Evolutionary conservation across 371 early-diverging fungal genomes (phyloP).

Genomic region (Mortierella sp.): DNA sequence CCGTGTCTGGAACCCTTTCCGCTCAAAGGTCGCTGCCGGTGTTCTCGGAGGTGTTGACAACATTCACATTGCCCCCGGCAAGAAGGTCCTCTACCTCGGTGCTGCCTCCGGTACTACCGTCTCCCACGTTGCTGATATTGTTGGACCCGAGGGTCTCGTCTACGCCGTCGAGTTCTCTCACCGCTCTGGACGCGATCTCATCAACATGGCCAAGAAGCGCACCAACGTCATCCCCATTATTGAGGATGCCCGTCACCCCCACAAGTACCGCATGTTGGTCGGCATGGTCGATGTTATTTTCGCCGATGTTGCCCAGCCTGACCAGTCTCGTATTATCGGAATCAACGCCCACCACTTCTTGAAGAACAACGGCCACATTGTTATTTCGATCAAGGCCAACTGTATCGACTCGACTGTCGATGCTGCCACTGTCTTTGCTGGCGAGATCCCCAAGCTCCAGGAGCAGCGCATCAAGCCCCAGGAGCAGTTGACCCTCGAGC

Average conservation of each 20-base stretch:
- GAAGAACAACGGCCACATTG: slow-evolving; percentile 98
- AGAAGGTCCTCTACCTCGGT: slow-evolving; percentile 99
- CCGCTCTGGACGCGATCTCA: slow-evolving; percentile 99
- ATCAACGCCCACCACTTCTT: slow-evolving; percentile 99
- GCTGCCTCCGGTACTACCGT: slow-evolving; percentile 99
- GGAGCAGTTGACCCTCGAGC: slow-evolving; percentile 99
- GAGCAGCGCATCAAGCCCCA: slow-evolving; percentile 99
- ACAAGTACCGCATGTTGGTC: slow-evolving; percentile 99
- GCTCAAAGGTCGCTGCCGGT: slow-evolving; percentile 99
- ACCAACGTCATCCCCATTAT: slow-evolving; percentile 99
- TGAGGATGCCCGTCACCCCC: slow-evolving; percentile 99
- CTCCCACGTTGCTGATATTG: slow-evolving; percentile 99
- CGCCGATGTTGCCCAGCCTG: slow-evolving; percentile 99
- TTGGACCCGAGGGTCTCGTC: slow-evolving; percentile 98
- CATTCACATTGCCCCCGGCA: slow-evolving; percentile 97
- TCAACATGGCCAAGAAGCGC: slow-evolving; percentile 99
- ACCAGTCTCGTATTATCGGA: slow-evolving; percentile 99
- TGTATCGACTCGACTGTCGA: slow-evolving; percentile 99
- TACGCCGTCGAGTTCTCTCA: slow-evolving; percentile 99
- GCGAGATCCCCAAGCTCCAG: slow-evolving; percentile 99
- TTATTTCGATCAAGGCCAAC: slow-evolving; percentile 99
- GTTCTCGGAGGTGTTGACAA: slow-evolving; percentile 99
- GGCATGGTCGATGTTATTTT: slow-evolving; percentile 99
- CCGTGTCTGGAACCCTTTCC: slow-evolving; percentile 99
- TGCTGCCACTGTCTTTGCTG: slow-evolving; percentile 99